Base-by-base conservation (phyloP, 1,284 basidiomycete genomes). In the Trichosporon inkin region DNA sequence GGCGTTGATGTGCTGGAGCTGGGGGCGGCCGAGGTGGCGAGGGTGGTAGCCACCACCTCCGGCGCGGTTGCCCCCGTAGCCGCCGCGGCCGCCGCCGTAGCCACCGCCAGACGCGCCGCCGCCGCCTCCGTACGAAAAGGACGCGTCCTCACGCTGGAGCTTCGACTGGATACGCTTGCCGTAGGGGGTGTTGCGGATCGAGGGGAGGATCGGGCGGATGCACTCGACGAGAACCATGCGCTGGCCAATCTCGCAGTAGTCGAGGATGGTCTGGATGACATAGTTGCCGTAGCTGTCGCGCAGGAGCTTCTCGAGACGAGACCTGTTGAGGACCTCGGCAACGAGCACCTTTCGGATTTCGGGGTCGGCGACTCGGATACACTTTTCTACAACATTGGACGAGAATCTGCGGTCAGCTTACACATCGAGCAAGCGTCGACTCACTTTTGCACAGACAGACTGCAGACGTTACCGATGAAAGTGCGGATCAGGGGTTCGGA, bases 401-500 rank as follows among this genome's bases (percentile, higher is more conserved):
- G 73, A 74, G 70, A 76, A 75, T 57, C 71, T 74, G 55, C 7
- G 8, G 38, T 40, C 17, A 55, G 44, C 8, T 4, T 20, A 7
- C 6, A 16, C 17, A 6, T 7, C n/a, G 17, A 68, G 94, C 92
- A 61, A 93, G 90, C 76, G 94, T 94, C 61, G 89, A 96, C 75
- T 90, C 92, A 99, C 81, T 99, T 99, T 78, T 99, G 96, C 39
- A 98, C 94, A 11, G 94, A 98, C 56, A 99, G 82, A 24, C 92
- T 90, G 77, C 95, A 99, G 61, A 99, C 92, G 75, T 99, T 98
- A 71, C 96, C 95, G 58, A 92, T 83, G 79, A 99, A 99, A 73
- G 99, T 96, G 67, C 95, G 88, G 71, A 99, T 97, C 68, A 99
- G 90, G 49, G 85, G 94, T 78, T 98, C 95, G 68, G 91, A 96